Evolutionary conservation across 73 alveolate species (phyloP).

Genomic region (Blepharisma japonicum): DNA sequence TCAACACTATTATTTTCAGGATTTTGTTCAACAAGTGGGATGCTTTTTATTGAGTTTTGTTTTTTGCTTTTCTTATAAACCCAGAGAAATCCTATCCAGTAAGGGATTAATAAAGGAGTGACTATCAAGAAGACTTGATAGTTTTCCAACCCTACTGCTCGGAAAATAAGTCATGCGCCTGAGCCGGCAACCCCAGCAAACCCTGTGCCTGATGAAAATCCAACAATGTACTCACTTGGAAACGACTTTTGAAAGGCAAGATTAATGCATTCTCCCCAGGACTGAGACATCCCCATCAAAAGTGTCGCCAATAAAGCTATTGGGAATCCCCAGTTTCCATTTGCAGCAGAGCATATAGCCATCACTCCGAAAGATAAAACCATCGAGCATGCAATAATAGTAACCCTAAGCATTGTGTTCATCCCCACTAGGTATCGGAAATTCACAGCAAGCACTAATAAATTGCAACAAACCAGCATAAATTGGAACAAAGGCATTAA

Average conservation of each 20-base stretch:
- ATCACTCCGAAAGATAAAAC: constrained; percentile 23
- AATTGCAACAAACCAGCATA: constrained; percentile 5
- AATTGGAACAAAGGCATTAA: constrained; percentile 55
- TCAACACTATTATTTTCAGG: constrained; percentile 8
- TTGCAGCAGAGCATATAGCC: neutral
- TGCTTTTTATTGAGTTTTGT: constrained; percentile 9
- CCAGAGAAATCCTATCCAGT: constrained; percentile 34
- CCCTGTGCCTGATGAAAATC: constrained; percentile 75
- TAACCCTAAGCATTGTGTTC: constrained; percentile 1
- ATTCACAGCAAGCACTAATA: neutral
- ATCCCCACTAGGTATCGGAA: constrained; percentile 13
- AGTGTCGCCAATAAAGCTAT: constrained; percentile 45
- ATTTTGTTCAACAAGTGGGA: constrained; percentile 19
- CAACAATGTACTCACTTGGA: constrained; percentile 54
- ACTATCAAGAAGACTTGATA: constrained; percentile 51
- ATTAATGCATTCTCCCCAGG: constrained; percentile 50
- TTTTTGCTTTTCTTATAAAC: constrained; percentile 24
- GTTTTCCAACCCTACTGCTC: constrained; percentile 46
- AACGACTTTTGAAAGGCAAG: constrained; percentile 54
- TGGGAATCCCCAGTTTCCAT: constrained; percentile 39
- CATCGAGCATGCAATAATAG: constrained; percentile 9
- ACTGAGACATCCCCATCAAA: constrained; percentile 43
- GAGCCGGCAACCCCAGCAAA: constrained; percentile 86
- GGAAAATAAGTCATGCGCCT: constrained; percentile 56
- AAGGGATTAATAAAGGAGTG: constrained; percentile 46